These are phyloP conservation scores for Candida rishiriensis DNA, from an alignment of 805 yeast genomes.

Conservation along the genomic window DNA sequence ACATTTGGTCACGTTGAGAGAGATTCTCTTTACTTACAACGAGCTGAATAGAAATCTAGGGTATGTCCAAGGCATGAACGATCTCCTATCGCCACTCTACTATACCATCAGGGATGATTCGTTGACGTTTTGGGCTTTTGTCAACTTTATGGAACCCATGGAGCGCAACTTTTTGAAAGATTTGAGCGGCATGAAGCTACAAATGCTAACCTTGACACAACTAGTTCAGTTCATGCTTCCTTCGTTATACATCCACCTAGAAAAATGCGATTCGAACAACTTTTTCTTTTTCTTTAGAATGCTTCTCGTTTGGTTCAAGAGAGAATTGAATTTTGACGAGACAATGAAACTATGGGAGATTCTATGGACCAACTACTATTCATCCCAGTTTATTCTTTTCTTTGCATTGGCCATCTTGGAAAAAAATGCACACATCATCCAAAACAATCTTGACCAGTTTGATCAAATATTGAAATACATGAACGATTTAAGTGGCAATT, in stretches of 20 bases:
- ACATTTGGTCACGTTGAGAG: constrained; percentile 66
- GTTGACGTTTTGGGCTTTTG: constrained; percentile 84
- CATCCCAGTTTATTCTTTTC: constrained; percentile 84
- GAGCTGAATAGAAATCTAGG: constrained; percentile 81
- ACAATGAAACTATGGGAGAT: constrained; percentile 87
- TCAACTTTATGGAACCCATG: constrained; percentile 87
- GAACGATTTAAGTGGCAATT: constrained; percentile 78
- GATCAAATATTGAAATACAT: constrained; percentile 91
- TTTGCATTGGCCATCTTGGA: constrained; percentile 87
- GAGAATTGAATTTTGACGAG: constrained; percentile 80
- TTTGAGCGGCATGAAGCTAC: constrained; percentile 89
- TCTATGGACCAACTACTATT: constrained; percentile 80
- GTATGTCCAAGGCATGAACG: constrained; percentile 98
- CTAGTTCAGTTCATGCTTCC: constrained; percentile 91
- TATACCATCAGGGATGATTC: constrained; percentile 63
- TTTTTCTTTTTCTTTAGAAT: constrained; percentile 92
- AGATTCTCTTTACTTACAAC: constrained; percentile 80
- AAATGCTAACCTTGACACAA: constrained; percentile 78
- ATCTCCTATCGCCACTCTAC: constrained; percentile 82
- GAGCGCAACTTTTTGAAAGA: constrained; percentile 89
- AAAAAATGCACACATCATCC: constrained; percentile 74
- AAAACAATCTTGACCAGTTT: constrained; percentile 67
- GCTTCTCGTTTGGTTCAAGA: constrained; percentile 92
- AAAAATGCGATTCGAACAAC: constrained; percentile 82
- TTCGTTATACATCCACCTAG: constrained; percentile 72